Evolutionary conservation across 2,329 filamentous ascomycete species (phyloP).

Genomic region (Aspergillus calidoustus): DNA sequence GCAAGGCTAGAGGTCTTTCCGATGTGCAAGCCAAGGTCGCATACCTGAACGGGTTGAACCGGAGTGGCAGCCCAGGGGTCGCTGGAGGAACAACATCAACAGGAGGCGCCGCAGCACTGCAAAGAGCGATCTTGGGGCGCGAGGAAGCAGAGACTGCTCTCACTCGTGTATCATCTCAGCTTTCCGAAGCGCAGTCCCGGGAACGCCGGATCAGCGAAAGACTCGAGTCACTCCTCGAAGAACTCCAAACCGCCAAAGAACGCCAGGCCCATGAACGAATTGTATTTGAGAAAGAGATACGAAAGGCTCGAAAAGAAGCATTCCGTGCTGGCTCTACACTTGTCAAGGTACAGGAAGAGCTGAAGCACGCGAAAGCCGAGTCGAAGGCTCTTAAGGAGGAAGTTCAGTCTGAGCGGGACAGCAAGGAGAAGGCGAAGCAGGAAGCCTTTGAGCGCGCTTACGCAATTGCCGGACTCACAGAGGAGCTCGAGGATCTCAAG

Average conservation of each 20-base stretch:
- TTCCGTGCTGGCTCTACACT: slow-evolving; percentile 60
- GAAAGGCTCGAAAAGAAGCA: slow-evolving; percentile 60
- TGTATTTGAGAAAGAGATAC: slow-evolving; percentile 62
- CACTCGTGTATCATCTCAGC: slow-evolving; percentile 37
- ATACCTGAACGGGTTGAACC: slow-evolving; percentile 52
- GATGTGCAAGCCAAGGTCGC: slow-evolving; percentile 56
- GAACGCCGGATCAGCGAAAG: slow-evolving; percentile 51
- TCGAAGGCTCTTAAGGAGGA: slow-evolving; percentile 58
- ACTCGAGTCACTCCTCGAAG: slow-evolving; percentile 54
- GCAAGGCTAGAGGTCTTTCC: slow-evolving; percentile 43
- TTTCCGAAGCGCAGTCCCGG: slow-evolving; percentile 48
- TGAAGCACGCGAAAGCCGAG: slow-evolving; percentile 49
- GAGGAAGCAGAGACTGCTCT: slow-evolving; percentile 52
- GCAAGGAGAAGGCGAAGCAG: slow-evolving; percentile 51
- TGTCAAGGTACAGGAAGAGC: slow-evolving; percentile 59
- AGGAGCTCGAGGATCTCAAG: slow-evolving; percentile 51
- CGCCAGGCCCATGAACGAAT: slow-evolving; percentile 52
- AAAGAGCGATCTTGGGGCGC: slow-evolving; percentile 50
- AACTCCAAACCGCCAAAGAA: slow-evolving; percentile 57
- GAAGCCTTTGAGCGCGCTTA: slow-evolving; percentile 54
- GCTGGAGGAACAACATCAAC: slow-evolving; percentile 32
- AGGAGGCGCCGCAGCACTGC: slow-evolving; percentile 49
- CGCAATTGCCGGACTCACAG: slow-evolving; percentile 49
- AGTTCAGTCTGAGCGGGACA: slow-evolving; percentile 54
- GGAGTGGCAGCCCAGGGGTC: slow-evolving; percentile 36